phyloP scores from a whole-genome alignment of 768 basidiomycete genomes.

The Tulasnella sp. region DNA sequence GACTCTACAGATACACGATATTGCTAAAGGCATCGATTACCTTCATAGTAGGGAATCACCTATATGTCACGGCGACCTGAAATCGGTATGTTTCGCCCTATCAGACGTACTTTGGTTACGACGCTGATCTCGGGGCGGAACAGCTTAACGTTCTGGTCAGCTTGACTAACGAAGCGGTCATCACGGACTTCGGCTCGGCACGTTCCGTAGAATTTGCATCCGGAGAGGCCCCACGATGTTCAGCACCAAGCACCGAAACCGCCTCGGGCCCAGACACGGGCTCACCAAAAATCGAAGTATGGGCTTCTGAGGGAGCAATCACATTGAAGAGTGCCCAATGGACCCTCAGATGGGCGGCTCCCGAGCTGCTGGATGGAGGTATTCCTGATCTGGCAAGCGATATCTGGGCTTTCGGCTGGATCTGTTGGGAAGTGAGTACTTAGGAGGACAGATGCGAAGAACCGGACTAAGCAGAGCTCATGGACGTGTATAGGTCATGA shows the following conservation, averaged over 20 bases:
- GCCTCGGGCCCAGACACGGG: background rate
- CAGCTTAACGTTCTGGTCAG: background rate
- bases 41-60: background rate
- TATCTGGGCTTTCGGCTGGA: constrained; percentile 7
- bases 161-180: background rate
- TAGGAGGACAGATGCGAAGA: background rate
- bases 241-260: background rate
- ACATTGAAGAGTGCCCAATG: background rate
- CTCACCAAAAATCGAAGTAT: background rate
- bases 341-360: constrained; percentile 1
- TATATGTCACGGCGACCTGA: background rate
- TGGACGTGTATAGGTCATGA: background rate
- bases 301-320: background rate
- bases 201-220: background rate
- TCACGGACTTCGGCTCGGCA: background rate
- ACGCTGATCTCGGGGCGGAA: background rate
- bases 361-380: background rate
- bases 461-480: background rate
- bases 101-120: background rate
- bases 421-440: background rate
- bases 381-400: background rate
- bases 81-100: background rate
- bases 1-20: background rate
- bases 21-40: background rate
- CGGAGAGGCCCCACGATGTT: background rate